A percentile compares a stretch with the other conserved stretches of the same genome.
Evolutionary conservation across 306 rosid species (phyloP).

Genomic region (Oemleria cerasiformis): DNA sequence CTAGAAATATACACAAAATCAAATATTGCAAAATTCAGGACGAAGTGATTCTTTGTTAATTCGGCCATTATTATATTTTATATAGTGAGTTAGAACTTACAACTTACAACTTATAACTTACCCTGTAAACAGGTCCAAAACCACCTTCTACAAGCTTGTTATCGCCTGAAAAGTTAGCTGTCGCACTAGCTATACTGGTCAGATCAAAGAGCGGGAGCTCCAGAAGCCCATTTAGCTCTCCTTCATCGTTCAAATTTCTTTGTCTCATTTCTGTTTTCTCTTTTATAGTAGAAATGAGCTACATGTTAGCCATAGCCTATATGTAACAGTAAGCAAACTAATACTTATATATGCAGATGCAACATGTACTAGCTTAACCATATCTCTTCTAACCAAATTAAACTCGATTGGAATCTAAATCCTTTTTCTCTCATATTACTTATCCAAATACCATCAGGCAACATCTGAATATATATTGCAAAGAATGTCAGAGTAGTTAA

Average conservation of each 20-base stretch:
- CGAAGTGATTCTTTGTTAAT: background rate
- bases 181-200: conserved; percentile 34
- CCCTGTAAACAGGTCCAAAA: conserved; percentile 59
- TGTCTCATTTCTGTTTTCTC: background rate
- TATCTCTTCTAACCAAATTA: background rate
- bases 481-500: background rate
- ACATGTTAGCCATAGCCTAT: background rate
- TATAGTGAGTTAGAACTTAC: too few relatives aligned
- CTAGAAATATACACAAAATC: conserved; percentile 27
- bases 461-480: background rate
- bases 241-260: background rate
- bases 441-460: background rate
- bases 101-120: conserved; percentile 1
- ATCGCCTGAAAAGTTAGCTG: conserved; percentile 36
- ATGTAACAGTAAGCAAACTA: background rate
- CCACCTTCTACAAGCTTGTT: conserved; percentile 61
- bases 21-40: background rate
- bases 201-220: conserved; percentile 48
- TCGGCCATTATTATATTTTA: background rate
- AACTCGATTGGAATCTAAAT: background rate
- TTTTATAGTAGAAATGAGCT: background rate
- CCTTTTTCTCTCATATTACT: background rate
- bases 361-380: background rate
- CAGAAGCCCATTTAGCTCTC: conserved; percentile 24
- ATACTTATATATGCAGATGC: background rate